Evolutionary conservation across 371 early-diverging fungal species (phyloP).

Genomic region (Mucor irregularis): DNA sequence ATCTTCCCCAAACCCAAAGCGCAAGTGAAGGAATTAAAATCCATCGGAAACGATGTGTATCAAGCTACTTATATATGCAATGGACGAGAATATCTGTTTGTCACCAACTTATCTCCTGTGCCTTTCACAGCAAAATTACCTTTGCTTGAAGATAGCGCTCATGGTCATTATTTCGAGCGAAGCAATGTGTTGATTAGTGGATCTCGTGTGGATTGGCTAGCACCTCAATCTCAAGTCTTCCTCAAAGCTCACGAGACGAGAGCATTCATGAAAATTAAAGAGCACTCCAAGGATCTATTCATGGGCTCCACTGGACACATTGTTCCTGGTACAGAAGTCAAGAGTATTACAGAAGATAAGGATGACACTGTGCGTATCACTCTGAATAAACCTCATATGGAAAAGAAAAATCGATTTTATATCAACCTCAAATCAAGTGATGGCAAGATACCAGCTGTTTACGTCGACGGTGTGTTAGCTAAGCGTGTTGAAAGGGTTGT

Average conservation of each 20-base stretch:
- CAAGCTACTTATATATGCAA: slow-evolving; percentile 9
- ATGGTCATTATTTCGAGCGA: slow-evolving; percentile 29
- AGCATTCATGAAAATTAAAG: slow-evolving; percentile 35
- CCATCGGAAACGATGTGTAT: slow-evolving; percentile 25
- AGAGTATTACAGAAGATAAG: not conserved
- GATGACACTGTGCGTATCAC: slow-evolving; percentile 16
- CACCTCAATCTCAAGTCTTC: slow-evolving; percentile 26
- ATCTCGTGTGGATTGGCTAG: slow-evolving; percentile 13
- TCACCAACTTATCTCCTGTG: slow-evolving; percentile 46
- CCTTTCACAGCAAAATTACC: slow-evolving; percentile 31
- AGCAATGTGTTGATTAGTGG: slow-evolving; percentile 6
- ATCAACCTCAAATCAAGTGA: slow-evolving; percentile 10
- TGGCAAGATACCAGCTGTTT: slow-evolving; percentile 17
- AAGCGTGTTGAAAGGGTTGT: slow-evolving; percentile 7
- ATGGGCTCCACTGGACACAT: slow-evolving; percentile 47
- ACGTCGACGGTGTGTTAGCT: slow-evolving; percentile 16
- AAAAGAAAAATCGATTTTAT: slow-evolving; percentile 8
- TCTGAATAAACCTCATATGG: slow-evolving; percentile 10
- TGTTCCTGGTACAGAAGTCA: slow-evolving; percentile 47
- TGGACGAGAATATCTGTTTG: slow-evolving; percentile 35
- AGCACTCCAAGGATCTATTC: slow-evolving; percentile 5
- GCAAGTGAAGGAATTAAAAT: slow-evolving; percentile 30
- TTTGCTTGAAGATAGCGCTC: slow-evolving; percentile 9
- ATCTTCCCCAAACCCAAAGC: slow-evolving; percentile 50
- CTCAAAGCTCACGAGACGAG: slow-evolving; percentile 44